A percentile compares a stretch with the other conserved stretches of the same genome.
Evolutionary conservation across 805 yeast genomes (phyloP).

Genomic region (Ogataea nakhonphanomensis): DNA sequence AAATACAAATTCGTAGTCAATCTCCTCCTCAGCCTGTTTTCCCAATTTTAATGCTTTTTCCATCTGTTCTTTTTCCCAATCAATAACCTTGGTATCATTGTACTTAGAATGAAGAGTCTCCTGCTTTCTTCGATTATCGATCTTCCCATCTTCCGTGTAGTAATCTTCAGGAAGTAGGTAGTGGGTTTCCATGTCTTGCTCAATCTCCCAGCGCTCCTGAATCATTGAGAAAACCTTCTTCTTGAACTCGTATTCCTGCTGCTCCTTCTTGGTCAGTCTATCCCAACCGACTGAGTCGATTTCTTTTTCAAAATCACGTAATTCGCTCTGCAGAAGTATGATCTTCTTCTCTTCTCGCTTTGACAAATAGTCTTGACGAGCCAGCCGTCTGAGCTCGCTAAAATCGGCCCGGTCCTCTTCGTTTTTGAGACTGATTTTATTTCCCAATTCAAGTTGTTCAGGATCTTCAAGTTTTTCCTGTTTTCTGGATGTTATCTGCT

Average conservation of each 20-base stretch:
- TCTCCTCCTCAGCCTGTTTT: conserved; percentile 30
- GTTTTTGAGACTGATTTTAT: conserved; percentile 5
- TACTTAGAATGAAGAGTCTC: conserved; percentile 42
- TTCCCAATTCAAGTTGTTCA: conserved; percentile 7
- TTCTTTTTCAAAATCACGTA: conserved; percentile 47
- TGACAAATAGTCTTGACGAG: conserved; percentile 46
- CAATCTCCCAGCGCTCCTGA: conserved; percentile 37
- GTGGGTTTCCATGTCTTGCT: conserved; percentile 20
- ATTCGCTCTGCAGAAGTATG: conserved; percentile 42
- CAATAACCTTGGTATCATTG: conserved; percentile 23
- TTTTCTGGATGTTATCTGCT: background rate
- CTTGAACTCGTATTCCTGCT: conserved; percentile 48
- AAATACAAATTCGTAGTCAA: conserved; percentile 69
- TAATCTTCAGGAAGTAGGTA: conserved; percentile 59
- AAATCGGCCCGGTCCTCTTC: conserved; percentile 18
- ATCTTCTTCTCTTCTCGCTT: conserved; percentile 48
- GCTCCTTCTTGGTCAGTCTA: conserved; percentile 45
- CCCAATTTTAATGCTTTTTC: conserved; percentile 11
- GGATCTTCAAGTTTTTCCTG: conserved; percentile 2
- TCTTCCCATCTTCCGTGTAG: conserved; percentile 46
- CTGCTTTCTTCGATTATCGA: conserved; percentile 54
- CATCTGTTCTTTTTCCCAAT: conserved; percentile 44
- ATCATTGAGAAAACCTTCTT: conserved; percentile 46
- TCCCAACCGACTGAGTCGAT: conserved; percentile 53
- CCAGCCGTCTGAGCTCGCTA: conserved; percentile 38